phyloP scores from a whole-genome alignment of 441 rosid genomes.

The Populus hybrid region DNA sequence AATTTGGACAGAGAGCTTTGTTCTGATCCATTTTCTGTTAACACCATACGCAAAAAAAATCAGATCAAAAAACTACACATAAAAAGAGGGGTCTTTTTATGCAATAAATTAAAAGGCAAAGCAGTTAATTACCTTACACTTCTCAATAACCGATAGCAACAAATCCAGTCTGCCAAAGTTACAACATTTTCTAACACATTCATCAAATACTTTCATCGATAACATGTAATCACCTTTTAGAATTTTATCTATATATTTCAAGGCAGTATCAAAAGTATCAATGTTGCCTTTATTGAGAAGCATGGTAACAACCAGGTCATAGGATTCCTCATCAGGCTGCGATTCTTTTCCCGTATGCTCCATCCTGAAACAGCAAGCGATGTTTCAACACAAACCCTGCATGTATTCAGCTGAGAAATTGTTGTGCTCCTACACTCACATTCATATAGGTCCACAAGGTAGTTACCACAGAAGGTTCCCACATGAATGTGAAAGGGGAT shows the following conservation, averaged over 20 bases:
- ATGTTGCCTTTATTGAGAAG: constrained; percentile 39
- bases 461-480: neutral
- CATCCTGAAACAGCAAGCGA: constrained; percentile 65
- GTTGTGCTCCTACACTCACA: neutral
- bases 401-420: neutral
- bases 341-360: constrained; percentile 65
- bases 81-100: neutral
- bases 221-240: constrained; percentile 56
- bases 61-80: neutral
- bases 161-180: constrained; percentile 54
- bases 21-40: constrained; percentile 73
- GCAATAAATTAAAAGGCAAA: neutral
- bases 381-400: constrained; percentile 5
- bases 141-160: constrained; percentile 71
- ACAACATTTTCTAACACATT: constrained; percentile 51
- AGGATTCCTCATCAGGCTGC: constrained; percentile 80
- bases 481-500: neutral
- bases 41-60: constrained; percentile 18
- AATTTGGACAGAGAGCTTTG: constrained; percentile 77
- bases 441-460: neutral
- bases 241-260: constrained; percentile 55
- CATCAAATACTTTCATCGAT: constrained; percentile 38
- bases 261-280: constrained; percentile 45
- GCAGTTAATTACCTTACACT: constrained; percentile 68
- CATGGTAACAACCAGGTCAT: constrained; percentile 65